Base-by-base conservation (phyloP, 345 rosid genomes). In the Populus pruinosa region DNA sequence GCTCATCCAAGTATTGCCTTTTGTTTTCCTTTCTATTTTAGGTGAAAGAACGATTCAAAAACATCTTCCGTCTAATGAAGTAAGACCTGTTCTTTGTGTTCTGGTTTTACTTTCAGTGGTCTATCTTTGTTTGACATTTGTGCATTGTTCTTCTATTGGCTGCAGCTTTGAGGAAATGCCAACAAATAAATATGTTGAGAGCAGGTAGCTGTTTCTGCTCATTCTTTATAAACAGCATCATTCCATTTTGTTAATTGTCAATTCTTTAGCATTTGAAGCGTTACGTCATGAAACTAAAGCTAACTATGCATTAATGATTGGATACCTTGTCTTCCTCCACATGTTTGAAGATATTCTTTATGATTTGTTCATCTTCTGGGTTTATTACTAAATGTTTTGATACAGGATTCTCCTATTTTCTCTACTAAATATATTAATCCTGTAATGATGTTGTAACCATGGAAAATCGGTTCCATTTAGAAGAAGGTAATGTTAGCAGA, bases 161-260 rank as follows among this genome's bases (percentile, higher is more conserved):
- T 85, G 81, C 93, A 95, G 97, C 55, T 95, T 95, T 63, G 98
- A 93, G 83, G 99, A 95, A 86, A 93, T 95, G 99, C 92, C 98
- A 13, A 93, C 98, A 72, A 94, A 94, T 85, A 93, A 89, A 81
- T 93, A 77, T 74, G 98, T 93, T 67, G 98, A 94, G 86, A 93
- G 97, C 97, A 93, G 98, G 98, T 94, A 79, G 71, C 62, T 77
- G 59, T 69, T 73, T 71, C 67, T 67, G 27, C 18, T 21, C 55
- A 35, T 66, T 63, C 23, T 16, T 39, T 72, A 53, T 53, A 53
- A 53, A 20, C 59, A 53, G 59, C 59, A 20, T 8, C 9, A 20
- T 12, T 64, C 29, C 35, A 47, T 33, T 75, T 31, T 71, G 59
- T 72, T 67, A 43, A 74, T 68, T 74, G 43, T 70, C 41, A 68